Base-by-base conservation (phyloP, 1,284 basidiomycete species). In the Puccinia triticina region DNA sequence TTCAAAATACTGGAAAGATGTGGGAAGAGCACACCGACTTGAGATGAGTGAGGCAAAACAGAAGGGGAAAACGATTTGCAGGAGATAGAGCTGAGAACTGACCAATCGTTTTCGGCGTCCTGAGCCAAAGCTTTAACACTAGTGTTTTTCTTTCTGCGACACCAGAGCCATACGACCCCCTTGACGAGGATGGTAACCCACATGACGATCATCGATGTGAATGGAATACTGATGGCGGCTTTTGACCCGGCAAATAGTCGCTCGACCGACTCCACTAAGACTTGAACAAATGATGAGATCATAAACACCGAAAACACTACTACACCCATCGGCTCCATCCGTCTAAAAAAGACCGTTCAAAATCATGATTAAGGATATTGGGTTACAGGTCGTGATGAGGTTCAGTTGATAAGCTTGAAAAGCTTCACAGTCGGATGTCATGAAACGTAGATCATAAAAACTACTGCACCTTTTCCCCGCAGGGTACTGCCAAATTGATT, bases 221-320 rank as follows among this genome's bases (percentile, higher is more conserved):
- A 55, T 1, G 87, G 86, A 23, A 88, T 84, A 14, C 29, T 46
- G 18, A 66, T 83, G 16, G 84, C 80, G 11, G 84, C 80, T 29
- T 77, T 43, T 2, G 82, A 84, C 10, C 71, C 34, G 48, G 21
- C 50, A 21, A 50, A 81, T 0, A 89, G 86, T 43, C 88, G 84
- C 79, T 88, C 86, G 46, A 88, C 86, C 0, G 88, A 89, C 85
- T 89, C 88, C 84, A 89, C 88, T 83, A 88, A 89, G 37, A 89
- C 88, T 84, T 89, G 88, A 12, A 83, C 85, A 82, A 89, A 89
- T 2, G 88, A 89, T 0, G 89, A 87, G 72, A 90, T 90, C 89
- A 90, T 90, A 53, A 89, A 88, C n/a, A 90, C 89, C n/a, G 88
- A 88, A 84, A 90, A 90, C 83, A 90, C 86, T 66, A 87, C 84